These are phyloP conservation scores for Selaginella tamariscina DNA, from an alignment of 75 land plant species.

Conservation along the genomic window DNA sequence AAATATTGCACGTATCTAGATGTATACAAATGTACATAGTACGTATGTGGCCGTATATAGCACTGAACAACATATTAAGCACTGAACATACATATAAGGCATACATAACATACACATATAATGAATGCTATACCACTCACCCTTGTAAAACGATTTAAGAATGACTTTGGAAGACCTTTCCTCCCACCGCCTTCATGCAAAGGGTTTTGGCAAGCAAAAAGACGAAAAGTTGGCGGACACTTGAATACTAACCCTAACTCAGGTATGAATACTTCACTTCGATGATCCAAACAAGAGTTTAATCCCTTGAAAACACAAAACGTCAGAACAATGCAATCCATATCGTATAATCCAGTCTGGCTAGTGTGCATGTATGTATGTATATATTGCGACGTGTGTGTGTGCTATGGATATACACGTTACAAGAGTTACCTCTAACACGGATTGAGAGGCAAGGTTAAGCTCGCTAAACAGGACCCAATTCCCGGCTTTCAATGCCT, in stretches of 20 bases:
- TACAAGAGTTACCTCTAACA: slow-evolving; percentile 53
- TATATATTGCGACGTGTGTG: too few relatives aligned
- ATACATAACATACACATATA: too few relatives aligned
- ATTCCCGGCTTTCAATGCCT: slow-evolving; percentile 83
- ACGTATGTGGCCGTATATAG: too few relatives aligned
- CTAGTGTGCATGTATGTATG: too few relatives aligned
- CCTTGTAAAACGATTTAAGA: slow-evolving; percentile 97
- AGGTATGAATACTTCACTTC: slow-evolving; percentile 93
- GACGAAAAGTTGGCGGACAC: slow-evolving; percentile 75
- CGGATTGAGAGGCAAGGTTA: slow-evolving; percentile 97
- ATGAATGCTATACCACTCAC: slow-evolving; percentile 21
- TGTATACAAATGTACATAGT: too few relatives aligned
- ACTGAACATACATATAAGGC: too few relatives aligned
- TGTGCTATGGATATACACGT: background rate
- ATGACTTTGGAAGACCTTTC: slow-evolving; percentile 91
- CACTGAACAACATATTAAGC: too few relatives aligned
- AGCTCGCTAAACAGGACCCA: slow-evolving; percentile 97
- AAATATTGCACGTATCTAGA: too few relatives aligned
- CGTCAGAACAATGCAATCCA: background rate
- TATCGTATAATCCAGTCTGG: background rate
- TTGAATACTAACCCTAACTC: slow-evolving; percentile 66
- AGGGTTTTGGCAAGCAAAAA: slow-evolving; percentile 99
- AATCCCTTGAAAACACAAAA: slow-evolving; percentile 42
- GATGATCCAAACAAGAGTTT: slow-evolving; percentile 94
- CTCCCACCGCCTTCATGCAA: slow-evolving; percentile 91